phyloP scores from a whole-genome alignment of 306 rosid species.

The Casuarina cunninghamiana region DNA sequence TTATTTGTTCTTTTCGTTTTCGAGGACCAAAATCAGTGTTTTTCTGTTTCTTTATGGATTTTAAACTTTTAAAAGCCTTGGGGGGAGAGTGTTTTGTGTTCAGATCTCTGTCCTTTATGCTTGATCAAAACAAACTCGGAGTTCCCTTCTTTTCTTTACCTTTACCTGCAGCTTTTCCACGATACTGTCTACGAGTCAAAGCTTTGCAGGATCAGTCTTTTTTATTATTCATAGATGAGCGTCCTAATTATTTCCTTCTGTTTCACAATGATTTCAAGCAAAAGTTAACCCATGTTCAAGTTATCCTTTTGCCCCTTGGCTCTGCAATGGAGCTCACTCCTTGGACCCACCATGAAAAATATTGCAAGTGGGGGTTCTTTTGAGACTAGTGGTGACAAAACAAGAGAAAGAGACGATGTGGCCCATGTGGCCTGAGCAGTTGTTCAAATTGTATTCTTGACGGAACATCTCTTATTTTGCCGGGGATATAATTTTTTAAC shows the following conservation, averaged over 20 bases:
- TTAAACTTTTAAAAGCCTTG: background rate
- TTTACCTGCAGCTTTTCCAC: constrained; percentile 7
- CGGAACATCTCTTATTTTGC: background rate
- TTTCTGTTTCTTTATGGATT: background rate
- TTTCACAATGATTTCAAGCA: background rate
- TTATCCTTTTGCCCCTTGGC: background rate
- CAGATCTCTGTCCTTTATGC: constrained; percentile 1
- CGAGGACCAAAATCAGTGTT: background rate
- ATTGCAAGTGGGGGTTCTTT: no score
- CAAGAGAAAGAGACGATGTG: background rate
- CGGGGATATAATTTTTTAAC: constrained; percentile 1
- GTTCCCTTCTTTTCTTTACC: background rate
- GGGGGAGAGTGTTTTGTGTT: background rate
- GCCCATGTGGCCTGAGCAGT: background rate
- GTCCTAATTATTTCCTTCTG: background rate
- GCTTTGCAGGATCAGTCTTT: background rate
- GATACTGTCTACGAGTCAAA: background rate
- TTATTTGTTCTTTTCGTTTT: no score
- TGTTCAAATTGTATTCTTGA: background rate
- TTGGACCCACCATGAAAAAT: background rate
- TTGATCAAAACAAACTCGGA: background rate
- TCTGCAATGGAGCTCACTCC: background rate
- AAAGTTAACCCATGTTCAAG: background rate
- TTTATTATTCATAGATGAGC: background rate
- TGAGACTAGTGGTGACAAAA: no score